These are phyloP conservation scores for Neospora caninum DNA, from an alignment of 169 alveolate species.

Conservation along the genomic window DNA sequence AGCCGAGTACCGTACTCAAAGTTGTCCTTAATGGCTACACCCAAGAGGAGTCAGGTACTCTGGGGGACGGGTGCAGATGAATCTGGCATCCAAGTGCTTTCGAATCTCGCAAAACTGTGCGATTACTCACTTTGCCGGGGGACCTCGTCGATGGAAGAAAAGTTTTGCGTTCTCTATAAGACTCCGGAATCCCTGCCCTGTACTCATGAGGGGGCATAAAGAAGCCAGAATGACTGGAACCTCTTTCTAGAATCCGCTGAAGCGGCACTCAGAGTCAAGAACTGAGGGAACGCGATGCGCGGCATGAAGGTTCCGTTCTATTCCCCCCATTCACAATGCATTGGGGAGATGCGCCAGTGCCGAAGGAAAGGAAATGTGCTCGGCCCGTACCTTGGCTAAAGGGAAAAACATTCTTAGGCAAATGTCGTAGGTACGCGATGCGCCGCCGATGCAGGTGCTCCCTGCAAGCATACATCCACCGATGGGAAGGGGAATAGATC, in stretches of 20 bases:
- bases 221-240: no score
- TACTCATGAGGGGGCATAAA: background rate
- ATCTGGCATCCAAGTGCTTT: no score
- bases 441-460: conserved; percentile 8
- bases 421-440: background rate
- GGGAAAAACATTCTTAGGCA: background rate
- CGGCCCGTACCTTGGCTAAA: conserved; percentile 16
- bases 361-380: no score
- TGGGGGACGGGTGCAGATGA: no score
- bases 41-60: no score
- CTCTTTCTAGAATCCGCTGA: background rate
- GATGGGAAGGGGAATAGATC: no score
- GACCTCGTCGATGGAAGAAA: background rate
- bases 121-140: background rate
- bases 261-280: background rate
- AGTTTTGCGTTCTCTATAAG: background rate
- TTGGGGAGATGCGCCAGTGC: no score
- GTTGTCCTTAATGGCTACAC: no score
- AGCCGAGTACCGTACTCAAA: no score
- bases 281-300: no score
- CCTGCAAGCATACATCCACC: background rate
- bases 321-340: no score
- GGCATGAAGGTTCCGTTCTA: no score
- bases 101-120: background rate
- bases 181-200: conserved; percentile 3